Evolutionary conservation across 2,329 filamentous ascomycete genomes (phyloP).

Genomic region (Calcarisporium arbuscula): DNA sequence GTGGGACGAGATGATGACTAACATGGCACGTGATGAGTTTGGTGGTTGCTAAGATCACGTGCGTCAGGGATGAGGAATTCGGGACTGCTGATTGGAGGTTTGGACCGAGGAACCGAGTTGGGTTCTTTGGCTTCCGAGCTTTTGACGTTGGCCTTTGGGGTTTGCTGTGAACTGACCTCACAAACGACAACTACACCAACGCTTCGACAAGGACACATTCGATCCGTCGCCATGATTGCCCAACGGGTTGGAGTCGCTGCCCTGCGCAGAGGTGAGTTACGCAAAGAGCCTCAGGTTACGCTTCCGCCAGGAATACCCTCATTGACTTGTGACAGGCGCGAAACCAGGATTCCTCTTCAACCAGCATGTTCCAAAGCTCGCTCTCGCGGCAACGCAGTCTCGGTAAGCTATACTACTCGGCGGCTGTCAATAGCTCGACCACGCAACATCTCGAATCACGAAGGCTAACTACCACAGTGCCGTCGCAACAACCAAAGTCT

Average conservation of each 20-base stretch:
- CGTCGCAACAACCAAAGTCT: slow-evolving; percentile 52
- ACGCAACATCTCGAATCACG: neutral
- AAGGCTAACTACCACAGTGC: slow-evolving; percentile 26
- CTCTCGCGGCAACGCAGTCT: slow-evolving; percentile 37
- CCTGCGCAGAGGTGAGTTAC: slow-evolving; percentile 48
- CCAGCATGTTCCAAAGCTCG: slow-evolving; percentile 41
- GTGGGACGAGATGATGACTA: neutral
- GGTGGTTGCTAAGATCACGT: slow-evolving; percentile 16
- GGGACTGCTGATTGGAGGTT: slow-evolving; percentile 29
- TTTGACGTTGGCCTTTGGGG: too few species aligned
- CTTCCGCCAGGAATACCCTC: neutral
- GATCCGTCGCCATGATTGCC: slow-evolving; percentile 42
- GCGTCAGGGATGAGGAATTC: slow-evolving; percentile 30
- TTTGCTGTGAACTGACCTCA: too few species aligned
- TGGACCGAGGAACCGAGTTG: slow-evolving; percentile 38
- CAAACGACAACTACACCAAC: slow-evolving; percentile 13
- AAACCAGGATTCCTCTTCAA: slow-evolving; percentile 40
- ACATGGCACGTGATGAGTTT: slow-evolving; percentile 15
- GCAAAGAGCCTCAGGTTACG: slow-evolving; percentile 13
- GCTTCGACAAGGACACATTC: too few species aligned
- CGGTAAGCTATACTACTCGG: slow-evolving; percentile 32
- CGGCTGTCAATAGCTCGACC: neutral
- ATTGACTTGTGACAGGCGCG: slow-evolving; percentile 24
- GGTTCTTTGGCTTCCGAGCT: slow-evolving; percentile 1
- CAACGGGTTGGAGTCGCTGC: slow-evolving; percentile 53